Evolutionary conservation across 257 asterid species (phyloP).

Genomic region (Solanum habrochaites): DNA sequence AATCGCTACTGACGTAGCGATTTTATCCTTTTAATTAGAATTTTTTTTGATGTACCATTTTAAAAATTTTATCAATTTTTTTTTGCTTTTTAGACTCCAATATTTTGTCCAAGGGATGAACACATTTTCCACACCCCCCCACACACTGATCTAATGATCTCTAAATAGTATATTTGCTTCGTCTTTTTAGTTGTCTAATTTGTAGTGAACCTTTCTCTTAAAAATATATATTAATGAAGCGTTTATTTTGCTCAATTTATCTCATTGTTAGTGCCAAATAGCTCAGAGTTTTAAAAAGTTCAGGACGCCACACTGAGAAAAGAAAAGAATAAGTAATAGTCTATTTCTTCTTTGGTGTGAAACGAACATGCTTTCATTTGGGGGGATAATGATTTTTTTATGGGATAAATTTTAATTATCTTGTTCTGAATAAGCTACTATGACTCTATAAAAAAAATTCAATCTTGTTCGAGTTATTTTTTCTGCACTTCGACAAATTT

Average conservation of each 20-base stretch:
- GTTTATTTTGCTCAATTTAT: neutral
- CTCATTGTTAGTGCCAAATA: neutral
- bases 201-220: too few species aligned
- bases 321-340: neutral
- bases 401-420: too few species aligned
- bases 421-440: neutral
- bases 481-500: too few species aligned
- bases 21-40: too few species aligned
- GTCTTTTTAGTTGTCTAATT: neutral
- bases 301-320: too few species aligned
- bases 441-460: neutral
- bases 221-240: too few species aligned
- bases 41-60: too few species aligned
- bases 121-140: too few species aligned
- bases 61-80: too few species aligned
- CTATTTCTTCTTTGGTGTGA: neutral
- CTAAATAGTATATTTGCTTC: neutral
- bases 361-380: neutral
- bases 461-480: neutral
- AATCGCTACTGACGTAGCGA: too few species aligned
- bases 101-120: neutral
- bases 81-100: too few species aligned
- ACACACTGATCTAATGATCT: neutral
- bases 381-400: too few species aligned
- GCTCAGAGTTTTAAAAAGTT: neutral